Base-by-base conservation (phyloP, 768 basidiomycete species). In the Filobasidium floriforme region DNA sequence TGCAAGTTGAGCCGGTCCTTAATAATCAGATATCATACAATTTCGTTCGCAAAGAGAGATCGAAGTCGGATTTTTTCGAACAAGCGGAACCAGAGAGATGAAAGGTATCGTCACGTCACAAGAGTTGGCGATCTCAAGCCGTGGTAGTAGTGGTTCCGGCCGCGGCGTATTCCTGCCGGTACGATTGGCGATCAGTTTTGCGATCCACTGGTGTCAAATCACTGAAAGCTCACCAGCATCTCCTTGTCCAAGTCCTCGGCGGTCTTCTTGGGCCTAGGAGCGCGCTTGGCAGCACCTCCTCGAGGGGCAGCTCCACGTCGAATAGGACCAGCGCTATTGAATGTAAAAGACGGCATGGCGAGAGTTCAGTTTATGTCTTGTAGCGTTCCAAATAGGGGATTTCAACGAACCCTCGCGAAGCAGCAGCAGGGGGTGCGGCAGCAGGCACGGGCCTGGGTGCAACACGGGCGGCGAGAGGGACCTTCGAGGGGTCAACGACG, bases 241-340 rank as follows among this genome's bases (percentile, higher is more conserved):
- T 98, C 94, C 9, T 93, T 92, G 77, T 98, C 94, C 51, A 98
- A 85, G 76, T 93, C 90, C 40, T 90, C 94, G 2, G 82, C 90
- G 24, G 86, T 85, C 82, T 94, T 94, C 64, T 82, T 81, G 5
- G 88, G 84, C 69, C 90, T 81, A 59, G 88, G 86, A 46, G 71
- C 76, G 7, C 90, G 82, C 62, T 88, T 86, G 49, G 70, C 76
- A 15, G 71, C 72, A 12, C 71, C 73, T 19, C 72, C 60, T 61
- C 61, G 64, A 19, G 55, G 54, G 28, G 26, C 63, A 28, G 69
- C 60, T 32, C 71, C 73, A 66, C 71, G 66, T 72, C 84, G 85
- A 72, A 84, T 82, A 46, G 76, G 76, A 26, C 79, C 77, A 15
- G 79, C 77, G 43, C 63, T 61, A 59, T 49, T 22, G 26, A 29